Evolutionary conservation across 768 basidiomycete species (phyloP), one percentile per base, ranked within the genome.

Genomic region (Amanita inopinata): DNA sequence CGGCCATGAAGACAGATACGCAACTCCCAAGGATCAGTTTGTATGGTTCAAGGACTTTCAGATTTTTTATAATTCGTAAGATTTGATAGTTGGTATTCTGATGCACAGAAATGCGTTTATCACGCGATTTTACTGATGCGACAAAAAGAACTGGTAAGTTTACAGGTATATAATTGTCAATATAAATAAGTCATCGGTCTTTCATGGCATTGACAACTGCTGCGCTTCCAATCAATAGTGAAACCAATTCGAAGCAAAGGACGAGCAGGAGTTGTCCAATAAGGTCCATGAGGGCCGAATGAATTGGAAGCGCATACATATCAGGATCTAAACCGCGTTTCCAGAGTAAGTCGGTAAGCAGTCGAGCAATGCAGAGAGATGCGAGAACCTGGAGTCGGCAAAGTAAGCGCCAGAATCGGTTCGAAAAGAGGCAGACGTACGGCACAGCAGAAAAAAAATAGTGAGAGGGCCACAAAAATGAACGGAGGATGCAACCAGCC

Each of bases 301-400:
- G 91, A 19, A 94, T 75, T 5, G 92, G 92, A n/a, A 97, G 64
- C 1, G 90, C 90, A 57, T 94, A 93, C 62, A 85, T 80, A 57
- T 97, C 92, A 4, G 92, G 92, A 57, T 97, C 92, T 19, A 78
- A 67, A 8, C 74, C 67, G 43, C 67, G 76, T 0, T 73, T 71
- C 90, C 91, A 94, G 19, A 96, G 71, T 55, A 76, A 79, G 33
- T 75, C 62, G 2, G 90, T 92, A 37, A 92, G 65, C 8, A 56
- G 52, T 38, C 69, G 74, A 1, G 86, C 90, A 24, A 85, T 59
- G 20, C 69, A 18, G 3, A 97, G 69, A 2, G 91, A 91, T 45
- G 77, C 61, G 9, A 70, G 57, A 19, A 85, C 80, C 90, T 94
- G 54, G 28, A 38, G 28, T 30, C 11, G 40, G 41, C 33, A 28